phyloP scores from a whole-genome alignment of 352 stramenopile species.

The Phytopythium cucurbitacearum region DNA sequence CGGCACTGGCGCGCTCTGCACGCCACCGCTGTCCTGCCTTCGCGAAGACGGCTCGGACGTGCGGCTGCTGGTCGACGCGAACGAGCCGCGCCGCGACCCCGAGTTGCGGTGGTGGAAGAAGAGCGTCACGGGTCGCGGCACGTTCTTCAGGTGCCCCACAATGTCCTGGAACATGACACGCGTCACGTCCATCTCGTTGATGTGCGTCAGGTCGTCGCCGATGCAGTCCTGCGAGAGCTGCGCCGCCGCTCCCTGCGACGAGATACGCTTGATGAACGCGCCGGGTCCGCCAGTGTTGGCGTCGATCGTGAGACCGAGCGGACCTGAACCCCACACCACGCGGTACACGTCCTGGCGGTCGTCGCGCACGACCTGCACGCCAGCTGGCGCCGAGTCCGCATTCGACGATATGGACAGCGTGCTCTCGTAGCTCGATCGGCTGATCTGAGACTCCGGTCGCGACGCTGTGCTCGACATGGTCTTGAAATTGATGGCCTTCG shows the following conservation, averaged over 20 bases:
- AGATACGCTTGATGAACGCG: conserved; percentile 85
- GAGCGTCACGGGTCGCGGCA: conserved; percentile 74
- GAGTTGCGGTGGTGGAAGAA: conserved; percentile 52
- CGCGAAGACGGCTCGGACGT: conserved; percentile 5
- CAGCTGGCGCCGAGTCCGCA: too few species aligned
- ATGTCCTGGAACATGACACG: conserved; percentile 75
- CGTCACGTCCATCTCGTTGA: conserved; percentile 83
- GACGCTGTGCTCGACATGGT: conserved; percentile 17
- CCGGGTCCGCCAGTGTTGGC: conserved; percentile 46
- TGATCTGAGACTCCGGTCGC: conserved; percentile 8
- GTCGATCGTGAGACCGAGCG: conserved; percentile 79
- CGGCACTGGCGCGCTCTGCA: too few species aligned
- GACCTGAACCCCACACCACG: conserved; percentile 70
- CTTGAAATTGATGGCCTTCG: conserved; percentile 26
- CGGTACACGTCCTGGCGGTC: conserved; percentile 59
- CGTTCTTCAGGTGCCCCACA: conserved; percentile 71
- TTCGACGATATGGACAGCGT: neutral
- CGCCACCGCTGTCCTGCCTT: conserved; percentile 8
- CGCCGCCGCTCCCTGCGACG: conserved; percentile 58
- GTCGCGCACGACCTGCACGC: conserved; percentile 30
- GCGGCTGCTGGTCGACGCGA: conserved; percentile 26
- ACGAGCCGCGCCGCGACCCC: conserved; percentile 20
- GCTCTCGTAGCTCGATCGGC: conserved; percentile 26
- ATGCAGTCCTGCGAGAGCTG: conserved; percentile 78
- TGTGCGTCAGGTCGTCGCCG: conserved; percentile 76